Evolutionary conservation across 108 stramenopile genomes (phyloP).

Genomic region (Skeletonema grethae): DNA sequence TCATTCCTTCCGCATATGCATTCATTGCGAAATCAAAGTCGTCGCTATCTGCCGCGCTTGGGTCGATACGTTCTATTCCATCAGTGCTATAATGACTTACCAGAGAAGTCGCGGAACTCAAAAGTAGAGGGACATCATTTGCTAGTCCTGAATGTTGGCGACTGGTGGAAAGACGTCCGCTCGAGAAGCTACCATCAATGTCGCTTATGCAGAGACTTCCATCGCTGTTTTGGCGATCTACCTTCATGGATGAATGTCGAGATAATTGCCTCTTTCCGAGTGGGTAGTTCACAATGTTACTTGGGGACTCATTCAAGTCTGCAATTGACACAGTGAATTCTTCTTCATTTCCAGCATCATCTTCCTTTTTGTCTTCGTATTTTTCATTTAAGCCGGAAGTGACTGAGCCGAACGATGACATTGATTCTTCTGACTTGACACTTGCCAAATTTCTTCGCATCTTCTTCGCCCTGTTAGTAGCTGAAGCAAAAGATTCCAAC

Average conservation of each 20-base stretch:
- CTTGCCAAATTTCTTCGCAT: not conserved
- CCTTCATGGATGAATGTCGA: not conserved
- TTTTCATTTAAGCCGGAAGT: not conserved
- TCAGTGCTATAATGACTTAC: constrained; percentile 17
- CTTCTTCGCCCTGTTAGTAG: constrained; percentile 12
- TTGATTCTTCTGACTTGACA: not conserved
- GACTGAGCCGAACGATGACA: constrained; percentile 2
- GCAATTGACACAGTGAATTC: not conserved
- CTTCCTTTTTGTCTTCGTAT: not conserved
- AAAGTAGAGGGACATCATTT: constrained; percentile 19
- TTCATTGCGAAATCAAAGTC: constrained; percentile 49
- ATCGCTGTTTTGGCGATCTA: not conserved
- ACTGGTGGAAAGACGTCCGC: not conserved
- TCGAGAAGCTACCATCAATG: constrained; percentile 1
- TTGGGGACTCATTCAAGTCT: constrained; percentile 4
- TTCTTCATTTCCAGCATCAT: not conserved
- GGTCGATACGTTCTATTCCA: constrained; percentile 34
- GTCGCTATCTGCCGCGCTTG: constrained; percentile 24
- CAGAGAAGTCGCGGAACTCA: constrained; percentile 21
- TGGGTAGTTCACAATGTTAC: not conserved
- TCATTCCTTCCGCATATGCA: constrained; percentile 26
- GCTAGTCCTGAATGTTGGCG: constrained; percentile 21
- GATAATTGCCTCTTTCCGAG: not conserved
- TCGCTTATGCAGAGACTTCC: constrained; percentile 19
- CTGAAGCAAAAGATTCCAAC: constrained; percentile 27